Evolutionary conservation across 345 rosid genomes (phyloP), one percentile per base, ranked within the genome.

Genomic region (Sisymbrium irio): DNA sequence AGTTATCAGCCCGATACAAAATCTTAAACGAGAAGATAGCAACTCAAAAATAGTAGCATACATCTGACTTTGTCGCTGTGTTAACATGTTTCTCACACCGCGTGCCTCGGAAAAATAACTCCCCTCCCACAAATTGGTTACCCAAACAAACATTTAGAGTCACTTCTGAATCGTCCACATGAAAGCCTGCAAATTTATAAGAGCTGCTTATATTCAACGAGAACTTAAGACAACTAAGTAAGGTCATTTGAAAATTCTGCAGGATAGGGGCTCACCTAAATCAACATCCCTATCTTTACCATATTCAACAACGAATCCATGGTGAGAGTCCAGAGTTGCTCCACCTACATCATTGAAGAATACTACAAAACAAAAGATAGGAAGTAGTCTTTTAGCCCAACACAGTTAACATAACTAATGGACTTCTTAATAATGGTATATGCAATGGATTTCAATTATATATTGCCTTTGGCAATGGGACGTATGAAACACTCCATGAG

Each of bases 131-230:
- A 80, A 95, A 92, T 79, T 88, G 75, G 76, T 86, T 91, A 57
- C 98, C 98, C 96, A 95, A 84, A 84, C 98, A 92, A 82, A 89
- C 94, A 76, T 95, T 92, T 77, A 95, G 79, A 51, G 98, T 89
- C 58, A 95, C 96, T 84, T 95, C 99, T 9, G 98, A 90, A 83
- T 95, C 99, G 80, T 95, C 98, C 64, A 95, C 97, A 75, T 92
- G 99, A 79, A 95, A 92, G 65, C 98, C 99, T 95, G 74, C 67
- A 77, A 83, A 47, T 35, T 46, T 44, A 41, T 22, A 58, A 58
- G 41, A 65, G n/a, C 19, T 49, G 18, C 58, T 65, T 39, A 65
- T 15, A 32, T 40, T 7, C 25, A 37, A 54, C 65, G 17, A 62
- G 25, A 33, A 25, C 14, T 14, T 62, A 53, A 15, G 41, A 20